A percentile compares a stretch with the other conserved stretches of the same genome.
Conservation (phyloP, 2,329 filamentous ascomycete genomes). For the Ceratocystis papillata region DNA sequence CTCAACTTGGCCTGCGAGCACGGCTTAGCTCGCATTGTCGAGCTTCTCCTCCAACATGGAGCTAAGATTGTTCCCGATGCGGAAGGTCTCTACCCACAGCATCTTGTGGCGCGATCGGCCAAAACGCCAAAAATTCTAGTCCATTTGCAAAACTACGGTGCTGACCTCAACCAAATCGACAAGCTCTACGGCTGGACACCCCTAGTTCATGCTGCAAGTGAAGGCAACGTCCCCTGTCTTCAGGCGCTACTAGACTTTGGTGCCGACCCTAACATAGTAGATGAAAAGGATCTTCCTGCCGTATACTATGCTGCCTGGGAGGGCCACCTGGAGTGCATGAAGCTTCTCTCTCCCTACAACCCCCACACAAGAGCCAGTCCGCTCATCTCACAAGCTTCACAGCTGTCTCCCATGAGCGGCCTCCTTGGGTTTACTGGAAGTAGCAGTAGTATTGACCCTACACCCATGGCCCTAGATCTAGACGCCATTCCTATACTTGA, state of each 20-base stretch:
- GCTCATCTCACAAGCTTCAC: slow-evolving; percentile 34
- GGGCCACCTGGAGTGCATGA: slow-evolving; percentile 89
- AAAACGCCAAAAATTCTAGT: slow-evolving; percentile 69
- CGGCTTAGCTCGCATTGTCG: slow-evolving; percentile 72
- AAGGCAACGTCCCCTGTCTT: slow-evolving; percentile 84
- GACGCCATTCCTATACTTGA: slow-evolving; percentile 89
- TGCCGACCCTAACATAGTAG: slow-evolving; percentile 65
- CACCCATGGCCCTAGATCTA: slow-evolving; percentile 58
- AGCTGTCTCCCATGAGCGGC: slow-evolving; percentile 30
- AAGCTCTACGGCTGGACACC: slow-evolving; percentile 98
- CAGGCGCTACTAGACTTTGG: slow-evolving; percentile 69
- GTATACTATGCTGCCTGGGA: slow-evolving; percentile 99
- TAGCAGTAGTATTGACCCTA: slow-evolving; percentile 34
- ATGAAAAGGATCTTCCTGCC: slow-evolving; percentile 86
- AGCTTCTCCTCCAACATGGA: slow-evolving; percentile 68
- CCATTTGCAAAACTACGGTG: slow-evolving; percentile 72
- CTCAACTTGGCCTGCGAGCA: slow-evolving; percentile 92
- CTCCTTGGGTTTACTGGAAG: slow-evolving; percentile 38
- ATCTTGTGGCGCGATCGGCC: slow-evolving; percentile 83
- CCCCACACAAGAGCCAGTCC: slow-evolving; percentile 37
- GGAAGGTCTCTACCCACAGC: slow-evolving; percentile 92
- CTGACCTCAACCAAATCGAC: slow-evolving; percentile 82
- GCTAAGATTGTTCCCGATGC: slow-evolving; percentile 85
- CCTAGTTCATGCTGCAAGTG: slow-evolving; percentile 88
- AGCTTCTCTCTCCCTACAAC: slow-evolving; percentile 58